Conservation (phyloP, 148 eudicot genomes). For the Cornus florida region DNA sequence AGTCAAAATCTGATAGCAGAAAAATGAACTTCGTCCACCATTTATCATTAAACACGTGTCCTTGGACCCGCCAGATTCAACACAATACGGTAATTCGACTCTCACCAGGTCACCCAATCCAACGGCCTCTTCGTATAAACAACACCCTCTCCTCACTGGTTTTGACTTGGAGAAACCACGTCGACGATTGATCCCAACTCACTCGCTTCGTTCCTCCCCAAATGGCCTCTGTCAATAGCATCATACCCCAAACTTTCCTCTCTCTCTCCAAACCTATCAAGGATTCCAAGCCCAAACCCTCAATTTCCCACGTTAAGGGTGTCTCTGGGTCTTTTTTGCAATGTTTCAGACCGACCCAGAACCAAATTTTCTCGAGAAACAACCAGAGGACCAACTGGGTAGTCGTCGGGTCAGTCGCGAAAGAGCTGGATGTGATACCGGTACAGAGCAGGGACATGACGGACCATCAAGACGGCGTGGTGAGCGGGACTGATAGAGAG, state of each 20-base stretch:
- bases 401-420: constrained; percentile 30
- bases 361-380: constrained; percentile 20
- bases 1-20: not conserved
- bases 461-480: constrained; percentile 44
- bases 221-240: constrained; percentile 35
- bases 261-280: constrained; percentile 23
- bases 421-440: constrained; percentile 44
- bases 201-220: constrained; percentile 11
- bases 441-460: constrained; percentile 41
- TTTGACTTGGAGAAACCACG: constrained; percentile 29
- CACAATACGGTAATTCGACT: not conserved
- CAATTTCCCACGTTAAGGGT: constrained; percentile 12
- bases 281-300: constrained; percentile 25
- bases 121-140: not conserved
- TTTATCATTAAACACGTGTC: not conserved
- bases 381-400: constrained; percentile 13
- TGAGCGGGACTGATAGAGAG: constrained; percentile 31
- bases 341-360: constrained; percentile 4
- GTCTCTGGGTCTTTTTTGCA: constrained; percentile 5
- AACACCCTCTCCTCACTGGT: not conserved
- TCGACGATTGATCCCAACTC: constrained; percentile 17
- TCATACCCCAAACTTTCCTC: constrained; percentile 19
- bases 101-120: constrained; percentile 4
- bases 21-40: not conserved
- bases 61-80: not conserved